These are phyloP conservation scores for Leccinum solheimii DNA, from an alignment of 1,284 basidiomycete species.

Conservation along the genomic window DNA sequence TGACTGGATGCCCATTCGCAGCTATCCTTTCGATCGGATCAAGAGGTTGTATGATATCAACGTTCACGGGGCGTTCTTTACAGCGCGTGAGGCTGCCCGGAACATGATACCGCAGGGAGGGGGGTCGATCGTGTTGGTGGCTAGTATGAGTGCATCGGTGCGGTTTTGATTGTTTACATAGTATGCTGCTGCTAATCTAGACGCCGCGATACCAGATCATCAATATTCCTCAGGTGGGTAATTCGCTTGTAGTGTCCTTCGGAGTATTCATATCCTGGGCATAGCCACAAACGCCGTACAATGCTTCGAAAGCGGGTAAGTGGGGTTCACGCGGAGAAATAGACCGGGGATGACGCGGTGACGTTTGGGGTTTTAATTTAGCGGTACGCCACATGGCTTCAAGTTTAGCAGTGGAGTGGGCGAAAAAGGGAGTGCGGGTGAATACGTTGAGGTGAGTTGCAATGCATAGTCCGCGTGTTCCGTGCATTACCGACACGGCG, in stretches of 20 bases:
- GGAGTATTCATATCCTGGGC: background rate
- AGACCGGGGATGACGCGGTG: background rate
- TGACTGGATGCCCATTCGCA: constrained; percentile 30
- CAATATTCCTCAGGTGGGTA: constrained; percentile 74
- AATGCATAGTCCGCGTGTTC: background rate
- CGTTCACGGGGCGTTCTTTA: constrained; percentile 91
- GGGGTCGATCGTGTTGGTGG: constrained; percentile 86
- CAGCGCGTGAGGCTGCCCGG: constrained; percentile 88
- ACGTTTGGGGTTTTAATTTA: constrained; percentile 25
- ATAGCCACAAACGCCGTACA: constrained; percentile 93
- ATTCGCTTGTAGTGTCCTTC: background rate
- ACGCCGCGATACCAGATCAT: constrained; percentile 59
- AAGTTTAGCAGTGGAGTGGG: constrained; percentile 88
- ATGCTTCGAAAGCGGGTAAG: constrained; percentile 87
- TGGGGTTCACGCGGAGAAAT: background rate
- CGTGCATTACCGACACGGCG: constrained; percentile 3
- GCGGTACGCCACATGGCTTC: constrained; percentile 89
- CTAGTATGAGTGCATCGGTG: constrained; percentile 79
- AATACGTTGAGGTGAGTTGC: constrained; percentile 67
- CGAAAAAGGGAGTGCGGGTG: constrained; percentile 80
- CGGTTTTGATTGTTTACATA: constrained; percentile 1
- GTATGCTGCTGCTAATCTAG: constrained; percentile 13
- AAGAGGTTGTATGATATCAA: constrained; percentile 90
- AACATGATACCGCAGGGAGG: constrained; percentile 74
- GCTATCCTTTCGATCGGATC: constrained; percentile 83